Conservation (phyloP, 768 basidiomycete species). For the Suillus americanus region DNA sequence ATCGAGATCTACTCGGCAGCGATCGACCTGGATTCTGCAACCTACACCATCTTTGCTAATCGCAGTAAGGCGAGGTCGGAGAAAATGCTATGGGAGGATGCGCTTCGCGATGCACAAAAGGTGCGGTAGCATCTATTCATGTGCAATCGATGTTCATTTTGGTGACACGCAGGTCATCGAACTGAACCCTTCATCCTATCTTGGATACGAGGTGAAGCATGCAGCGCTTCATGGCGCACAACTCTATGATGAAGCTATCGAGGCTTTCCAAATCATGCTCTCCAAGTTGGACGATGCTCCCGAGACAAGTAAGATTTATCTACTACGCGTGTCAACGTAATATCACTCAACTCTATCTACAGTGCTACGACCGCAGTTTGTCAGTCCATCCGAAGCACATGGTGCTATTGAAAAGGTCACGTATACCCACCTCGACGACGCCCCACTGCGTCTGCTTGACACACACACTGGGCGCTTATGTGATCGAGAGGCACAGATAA, state of each 20-base stretch:
- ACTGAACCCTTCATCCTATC: background rate
- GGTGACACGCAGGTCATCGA: background rate
- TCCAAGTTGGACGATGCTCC: background rate
- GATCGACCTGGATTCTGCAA: background rate
- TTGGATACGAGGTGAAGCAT: background rate
- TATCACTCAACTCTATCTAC: background rate
- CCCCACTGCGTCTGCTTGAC: background rate
- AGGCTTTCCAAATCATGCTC: background rate
- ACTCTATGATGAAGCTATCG: background rate
- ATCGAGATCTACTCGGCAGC: background rate
- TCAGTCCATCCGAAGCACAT: background rate
- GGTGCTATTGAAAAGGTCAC: background rate
- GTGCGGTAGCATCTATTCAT: background rate
- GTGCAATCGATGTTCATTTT: background rate
- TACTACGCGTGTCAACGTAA: background rate
- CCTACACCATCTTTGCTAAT: background rate
- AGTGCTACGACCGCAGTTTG: background rate
- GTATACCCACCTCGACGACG: background rate
- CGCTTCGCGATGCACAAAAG: background rate
- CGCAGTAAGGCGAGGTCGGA: background rate
- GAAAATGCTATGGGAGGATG: background rate
- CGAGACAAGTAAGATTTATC: background rate
- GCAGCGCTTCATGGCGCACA: background rate
- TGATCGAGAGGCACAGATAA: background rate
- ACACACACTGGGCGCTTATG: background rate